phyloP scores from a whole-genome alignment of 2,329 filamentous ascomycete genomes.

The Verticillium alfalfae region DNA sequence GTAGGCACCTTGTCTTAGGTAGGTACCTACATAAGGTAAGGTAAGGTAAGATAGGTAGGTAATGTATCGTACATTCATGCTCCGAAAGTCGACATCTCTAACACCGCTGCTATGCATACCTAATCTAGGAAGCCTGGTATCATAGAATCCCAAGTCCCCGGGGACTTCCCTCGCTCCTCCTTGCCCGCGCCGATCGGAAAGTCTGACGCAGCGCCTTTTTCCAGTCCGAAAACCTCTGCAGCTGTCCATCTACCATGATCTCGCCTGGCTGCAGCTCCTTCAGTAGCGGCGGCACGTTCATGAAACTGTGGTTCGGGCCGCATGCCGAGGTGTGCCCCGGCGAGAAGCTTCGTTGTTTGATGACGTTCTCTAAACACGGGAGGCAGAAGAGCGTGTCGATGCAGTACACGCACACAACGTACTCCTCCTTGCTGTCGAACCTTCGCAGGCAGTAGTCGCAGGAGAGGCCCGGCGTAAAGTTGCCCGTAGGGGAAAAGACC shows the following conservation, averaged over 20 bases:
- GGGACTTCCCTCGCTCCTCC: background rate
- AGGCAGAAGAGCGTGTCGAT: conserved; percentile 29
- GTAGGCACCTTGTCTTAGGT: too few species aligned
- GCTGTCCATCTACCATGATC: conserved; percentile 26
- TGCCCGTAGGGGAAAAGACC: conserved; percentile 9
- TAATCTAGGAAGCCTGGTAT: background rate
- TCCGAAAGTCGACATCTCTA: background rate
- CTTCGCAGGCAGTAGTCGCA: conserved; percentile 32
- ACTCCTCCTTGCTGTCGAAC: conserved; percentile 21
- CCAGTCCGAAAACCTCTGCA: conserved; percentile 28
- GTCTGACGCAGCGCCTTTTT: conserved; percentile 23
- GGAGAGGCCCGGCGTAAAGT: conserved; percentile 8
- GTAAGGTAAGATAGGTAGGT: too few species aligned
- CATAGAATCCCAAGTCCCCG: conserved; percentile 2
- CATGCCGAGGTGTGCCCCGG: conserved; percentile 19
- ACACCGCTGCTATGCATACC: background rate
- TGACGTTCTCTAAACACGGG: conserved; percentile 22
- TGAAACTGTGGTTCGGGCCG: conserved; percentile 28
- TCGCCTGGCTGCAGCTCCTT: conserved; percentile 28
- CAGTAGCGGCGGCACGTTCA: conserved; percentile 28
- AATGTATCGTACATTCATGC: background rate
- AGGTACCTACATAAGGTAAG: too few species aligned
- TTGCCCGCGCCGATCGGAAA: conserved; percentile 6
- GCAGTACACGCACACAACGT: conserved; percentile 29
- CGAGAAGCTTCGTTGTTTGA: conserved; percentile 20